A percentile compares a stretch with the other conserved stretches of the same genome.
These are phyloP conservation scores for Lachancea lanzarotensis DNA, from an alignment of 805 yeast species.

Conservation along the genomic window DNA sequence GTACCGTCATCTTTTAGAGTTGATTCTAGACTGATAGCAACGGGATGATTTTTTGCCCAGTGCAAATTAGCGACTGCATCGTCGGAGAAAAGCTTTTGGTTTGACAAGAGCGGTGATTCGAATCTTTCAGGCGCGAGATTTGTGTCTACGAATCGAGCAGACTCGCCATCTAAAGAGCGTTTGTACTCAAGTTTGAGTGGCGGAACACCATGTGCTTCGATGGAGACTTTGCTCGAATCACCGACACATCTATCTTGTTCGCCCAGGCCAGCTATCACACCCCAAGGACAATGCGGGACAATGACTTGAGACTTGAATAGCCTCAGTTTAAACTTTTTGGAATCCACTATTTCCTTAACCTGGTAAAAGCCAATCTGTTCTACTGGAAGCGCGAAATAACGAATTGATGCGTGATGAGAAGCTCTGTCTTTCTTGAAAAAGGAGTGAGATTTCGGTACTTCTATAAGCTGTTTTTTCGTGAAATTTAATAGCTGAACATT, in stretches of 20 bases:
- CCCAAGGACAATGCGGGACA: conserved; percentile 74
- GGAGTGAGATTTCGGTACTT: conserved; percentile 20
- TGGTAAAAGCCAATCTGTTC: conserved; percentile 70
- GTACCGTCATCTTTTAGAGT: conserved; percentile 42
- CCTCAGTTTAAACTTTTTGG: conserved; percentile 53
- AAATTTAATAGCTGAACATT: conserved; percentile 44
- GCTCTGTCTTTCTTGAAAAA: conserved; percentile 11
- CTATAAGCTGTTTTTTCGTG: conserved; percentile 50
- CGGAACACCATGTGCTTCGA: conserved; percentile 66
- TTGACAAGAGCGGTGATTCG: conserved; percentile 43
- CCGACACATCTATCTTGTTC: conserved; percentile 57
- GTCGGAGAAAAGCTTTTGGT: conserved; percentile 23
- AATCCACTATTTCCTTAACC: conserved; percentile 60
- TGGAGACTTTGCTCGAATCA: conserved; percentile 43
- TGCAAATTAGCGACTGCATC: conserved; percentile 36
- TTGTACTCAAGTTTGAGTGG: conserved; percentile 61
- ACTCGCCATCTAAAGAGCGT: conserved; percentile 36
- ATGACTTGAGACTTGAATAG: conserved; percentile 54
- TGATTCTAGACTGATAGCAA: conserved; percentile 40
- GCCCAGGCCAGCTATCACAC: conserved; percentile 41
- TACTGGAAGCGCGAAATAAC: conserved; percentile 61
- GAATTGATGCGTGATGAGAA: conserved; percentile 29
- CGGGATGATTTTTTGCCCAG: conserved; percentile 39
- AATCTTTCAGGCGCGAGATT: conserved; percentile 46
- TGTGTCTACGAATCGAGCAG: conserved; percentile 33